Conservation (phyloP, 2,329 filamentous ascomycete genomes). For the Fusarium lateritium region DNA sequence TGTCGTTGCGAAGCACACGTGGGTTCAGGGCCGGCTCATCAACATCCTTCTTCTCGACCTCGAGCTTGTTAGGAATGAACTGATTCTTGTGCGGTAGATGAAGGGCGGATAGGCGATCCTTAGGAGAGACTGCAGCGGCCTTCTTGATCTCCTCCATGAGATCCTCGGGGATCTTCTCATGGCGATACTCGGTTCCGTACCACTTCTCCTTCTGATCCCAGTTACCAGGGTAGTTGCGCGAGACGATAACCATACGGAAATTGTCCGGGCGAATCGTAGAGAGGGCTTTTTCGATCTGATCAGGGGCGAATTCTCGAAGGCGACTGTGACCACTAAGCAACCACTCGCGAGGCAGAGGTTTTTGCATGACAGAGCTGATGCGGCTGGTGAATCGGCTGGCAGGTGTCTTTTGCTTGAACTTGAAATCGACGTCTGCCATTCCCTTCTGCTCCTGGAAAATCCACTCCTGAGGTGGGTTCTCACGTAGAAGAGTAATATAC, state of each 20-base stretch:
- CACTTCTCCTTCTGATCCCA: constrained; percentile 95
- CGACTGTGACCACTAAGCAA: constrained; percentile 85
- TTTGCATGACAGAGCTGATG: constrained; percentile 91
- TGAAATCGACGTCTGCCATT: constrained; percentile 93
- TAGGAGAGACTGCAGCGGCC: constrained; percentile 71
- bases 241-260: constrained; percentile 86
- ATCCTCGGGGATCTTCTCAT: constrained; percentile 82
- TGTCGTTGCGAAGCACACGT: constrained; percentile 87
- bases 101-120: constrained; percentile 76
- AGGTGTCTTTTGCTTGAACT: constrained; percentile 92
- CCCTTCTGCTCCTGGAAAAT: constrained; percentile 93
- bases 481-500: constrained; percentile 89
- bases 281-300: constrained; percentile 81
- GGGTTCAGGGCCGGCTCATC: constrained; percentile 80
- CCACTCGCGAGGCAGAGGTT: constrained; percentile 87
- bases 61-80: constrained; percentile 93
- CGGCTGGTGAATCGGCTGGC: constrained; percentile 91
- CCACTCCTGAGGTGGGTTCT: constrained; percentile 88
- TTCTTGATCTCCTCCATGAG: constrained; percentile 79
- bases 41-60: constrained; percentile 96
- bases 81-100: constrained; percentile 94
- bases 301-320: constrained; percentile 84
- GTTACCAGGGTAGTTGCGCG: constrained; percentile 84
- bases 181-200: constrained; percentile 96
- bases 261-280: constrained; percentile 87